Base-by-base conservation (phyloP, 192 early-diverging fungal species). In the Backusella tuberculispora region DNA sequence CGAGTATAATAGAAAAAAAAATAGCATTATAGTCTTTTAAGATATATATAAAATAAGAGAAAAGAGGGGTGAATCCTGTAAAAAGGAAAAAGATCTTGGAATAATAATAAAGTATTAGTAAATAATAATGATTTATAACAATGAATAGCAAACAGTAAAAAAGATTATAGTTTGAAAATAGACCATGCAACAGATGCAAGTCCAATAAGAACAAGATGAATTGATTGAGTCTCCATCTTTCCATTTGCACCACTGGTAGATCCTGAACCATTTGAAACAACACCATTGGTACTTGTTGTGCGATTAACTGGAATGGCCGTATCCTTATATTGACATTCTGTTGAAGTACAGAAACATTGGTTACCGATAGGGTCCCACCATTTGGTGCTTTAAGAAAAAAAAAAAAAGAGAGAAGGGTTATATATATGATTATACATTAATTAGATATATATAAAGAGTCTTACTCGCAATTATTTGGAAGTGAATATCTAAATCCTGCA, bases 361-460 rank as follows among this genome's bases (percentile, higher is more conserved):
- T 74, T 81, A 76, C 46, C 83, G 79, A 43, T 79, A 26, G 90
- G 90, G 73, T 91, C 88, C 89, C 89, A 91, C 83, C 84, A 90
- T 45, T 86, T 75, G 44, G 84, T 83, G 60, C 88, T 90, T 71
- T 65, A 88, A 89, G 4, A 29, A 24, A 63, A 42, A 41, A 63
- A 43, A 56, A 42, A 37, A 44, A 69, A 29, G 6, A 45, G 13
- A 19, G 2, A 17, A 29, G 1, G 15, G 29, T 24, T 38, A 42
- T 37, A 44, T 0, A 19, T 68, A 6, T 44, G 14, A 41, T 41
- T 21, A 5, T 44, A 43, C 19, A 42, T 6, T 15, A 29, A 40
- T 21, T 17, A n/a, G n/a, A 37, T 37, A 46, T 37, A 66, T 2
- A 46, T n/a, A 47, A 4, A 64, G 37, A 26, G 5, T 21, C 69